A percentile compares a stretch with the other conserved stretches of the same genome.
Conservation (phyloP, 441 rosid species). For the Populus hybrid region DNA sequence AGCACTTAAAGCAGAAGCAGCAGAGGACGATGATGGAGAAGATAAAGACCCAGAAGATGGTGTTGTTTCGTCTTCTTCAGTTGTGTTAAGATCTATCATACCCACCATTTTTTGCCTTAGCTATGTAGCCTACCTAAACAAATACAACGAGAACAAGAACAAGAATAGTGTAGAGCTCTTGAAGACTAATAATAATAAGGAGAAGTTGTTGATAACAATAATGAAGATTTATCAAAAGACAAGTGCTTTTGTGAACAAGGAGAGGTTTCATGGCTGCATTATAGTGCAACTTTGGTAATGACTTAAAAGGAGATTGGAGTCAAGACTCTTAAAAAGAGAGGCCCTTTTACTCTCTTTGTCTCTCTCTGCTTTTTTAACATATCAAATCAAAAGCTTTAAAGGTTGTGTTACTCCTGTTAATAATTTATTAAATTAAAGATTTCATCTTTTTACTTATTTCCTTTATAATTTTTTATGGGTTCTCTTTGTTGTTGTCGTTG, state of each 20-base stretch:
- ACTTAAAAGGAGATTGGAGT: slow-evolving; percentile 18
- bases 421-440: background rate
- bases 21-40: slow-evolving; percentile 48
- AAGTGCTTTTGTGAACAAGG: slow-evolving; percentile 11
- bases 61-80: slow-evolving; percentile 69
- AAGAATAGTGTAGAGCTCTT: background rate
- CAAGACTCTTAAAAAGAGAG: slow-evolving; percentile 11
- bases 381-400: slow-evolving; percentile 27
- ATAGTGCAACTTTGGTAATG: slow-evolving; percentile 31
- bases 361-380: slow-evolving; percentile 12
- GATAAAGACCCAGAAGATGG: slow-evolving; percentile 67
- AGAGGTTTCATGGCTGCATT: slow-evolving; percentile 40
- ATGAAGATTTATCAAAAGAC: background rate
- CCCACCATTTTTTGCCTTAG: slow-evolving; percentile 47
- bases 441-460: background rate
- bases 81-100: slow-evolving; percentile 90
- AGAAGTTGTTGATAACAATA: background rate
- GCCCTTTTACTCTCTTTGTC: slow-evolving; percentile 11
- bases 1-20: slow-evolving; percentile 44
- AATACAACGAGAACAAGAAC: background rate
- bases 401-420: background rate
- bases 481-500: background rate
- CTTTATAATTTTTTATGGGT: background rate
- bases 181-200: background rate
- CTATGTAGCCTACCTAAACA: background rate